Base-by-base conservation (phyloP, 179 eudicot genomes). In the Spinacia oleracea region DNA sequence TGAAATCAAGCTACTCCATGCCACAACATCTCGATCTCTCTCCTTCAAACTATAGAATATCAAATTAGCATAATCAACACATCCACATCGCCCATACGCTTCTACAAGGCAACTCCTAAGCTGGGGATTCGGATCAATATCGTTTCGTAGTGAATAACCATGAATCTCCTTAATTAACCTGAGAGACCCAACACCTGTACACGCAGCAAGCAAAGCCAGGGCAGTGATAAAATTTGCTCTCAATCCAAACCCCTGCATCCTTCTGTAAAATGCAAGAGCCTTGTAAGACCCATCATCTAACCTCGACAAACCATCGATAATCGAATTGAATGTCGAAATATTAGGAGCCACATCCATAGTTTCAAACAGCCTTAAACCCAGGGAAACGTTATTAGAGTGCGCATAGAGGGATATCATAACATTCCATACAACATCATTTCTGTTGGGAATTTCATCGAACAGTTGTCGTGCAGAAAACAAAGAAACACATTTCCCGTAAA, bases 1-100 rank as follows among this genome's bases (percentile, higher is more conserved):
- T 0, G 93, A 90, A 46, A 91, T 90, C 74, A 91, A 85, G 83
- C 92, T 90, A 55, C 91, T 90, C 96, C 96, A 91, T 0, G 92
- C 89, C 74, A 91, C 93, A 0, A 91, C 93, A 69, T 91, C 96
- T 71, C 89, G 87, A 15, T 90, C 93, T 59, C 86, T 86, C 21
- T 85, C 87, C 0, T n/a, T 43, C 88, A 90, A 85, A 65, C 88
- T 79, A 18, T 55, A 53, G 46, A 91, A 91, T 2, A 90, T 72
- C 55, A 1, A 32, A 76, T 21, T 76, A 31, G 91, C 89, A 77
- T 80, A 71, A 6, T 67, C 81, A 35, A 89, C 79, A 79, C 80
- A 83, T 53, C 93, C 93, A 70, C 90, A 90, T 50, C 89, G 80
- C 73, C 91, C 96, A 73, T 90, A 90, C 0, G 88, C 89, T 82